Evolutionary conservation across 2,329 filamentous ascomycete species (phyloP), one percentile per base, ranked within the genome.

Genomic region (Colletotrichum paranaense): DNA sequence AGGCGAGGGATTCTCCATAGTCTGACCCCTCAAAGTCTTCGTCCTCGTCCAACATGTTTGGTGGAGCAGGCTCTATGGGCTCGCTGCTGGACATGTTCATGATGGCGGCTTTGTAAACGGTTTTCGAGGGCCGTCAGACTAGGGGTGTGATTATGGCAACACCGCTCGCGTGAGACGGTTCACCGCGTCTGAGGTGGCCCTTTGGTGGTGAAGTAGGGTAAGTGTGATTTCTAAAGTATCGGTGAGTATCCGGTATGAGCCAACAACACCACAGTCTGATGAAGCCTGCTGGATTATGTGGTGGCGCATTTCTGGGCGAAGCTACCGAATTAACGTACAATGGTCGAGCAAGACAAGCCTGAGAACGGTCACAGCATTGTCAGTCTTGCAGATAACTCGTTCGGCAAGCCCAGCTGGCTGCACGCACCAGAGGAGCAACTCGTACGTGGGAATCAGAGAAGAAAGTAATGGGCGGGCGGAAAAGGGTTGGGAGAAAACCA

Each of bases 1-100:
- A 79, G 26, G 77, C 76, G 55, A 81, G 62, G 8, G 83, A 85
- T 16, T 79, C 81, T 52, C 77, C 80, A 68, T 85, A 86, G 75
- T 85, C 75, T 11, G 84, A 86, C 19, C 78, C 76, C 62, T 80
- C 79, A 30, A 74, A 64, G 11, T 75, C 75, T 12, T 69, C 71
- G 9, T 69, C 71, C 0, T 73, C 68, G 9, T 73, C 67, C 38
- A 62, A 22, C 56, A 35, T 67, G 19, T 67, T 60, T 56, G 56
- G 26, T 30, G 67, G 62, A 67, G 71, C 67, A 62, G 71, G 67
- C 62, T 73, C 71, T 71, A 73, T 73, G 59, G 71, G 67, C 62
- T 71, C 71, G 46, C 46, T 53, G 30, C 16, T 62, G n/a, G 62
- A 72, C 60, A 72, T 62, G 30, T 72, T 62, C 71, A 73, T 72